Conservation (phyloP, 306 rosid genomes). For the Betula pendula region DNA sequence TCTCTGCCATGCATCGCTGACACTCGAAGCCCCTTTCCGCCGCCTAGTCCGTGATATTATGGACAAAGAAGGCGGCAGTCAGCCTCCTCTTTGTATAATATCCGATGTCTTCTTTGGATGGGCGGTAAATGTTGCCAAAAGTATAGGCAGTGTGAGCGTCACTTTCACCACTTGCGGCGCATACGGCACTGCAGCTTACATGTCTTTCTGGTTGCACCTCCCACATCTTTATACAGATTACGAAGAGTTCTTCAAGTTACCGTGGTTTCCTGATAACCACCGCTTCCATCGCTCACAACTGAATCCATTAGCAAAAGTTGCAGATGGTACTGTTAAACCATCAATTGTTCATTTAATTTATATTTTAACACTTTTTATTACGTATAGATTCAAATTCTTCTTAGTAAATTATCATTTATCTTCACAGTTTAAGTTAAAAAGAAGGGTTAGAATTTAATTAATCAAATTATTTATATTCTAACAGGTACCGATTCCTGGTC, state of each 20-base stretch:
- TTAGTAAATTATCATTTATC: no score
- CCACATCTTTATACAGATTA: conserved; percentile 49
- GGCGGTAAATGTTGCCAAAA: conserved; percentile 51
- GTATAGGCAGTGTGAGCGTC: conserved; percentile 37
- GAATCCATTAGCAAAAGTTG: conserved; percentile 36
- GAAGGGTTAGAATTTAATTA: no score
- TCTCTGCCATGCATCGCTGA: conserved; percentile 36
- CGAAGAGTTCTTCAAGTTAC: conserved; percentile 48
- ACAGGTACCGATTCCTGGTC: conserved; percentile 48
- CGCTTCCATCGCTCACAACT: conserved; percentile 48
- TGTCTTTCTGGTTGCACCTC: conserved; percentile 62
- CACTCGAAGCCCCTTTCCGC: conserved; percentile 51
- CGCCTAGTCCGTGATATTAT: conserved; percentile 37
- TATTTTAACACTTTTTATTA: no score
- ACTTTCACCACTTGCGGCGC: conserved; percentile 70
- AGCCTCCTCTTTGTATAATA: conserved; percentile 41
- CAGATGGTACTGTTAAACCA: no score
- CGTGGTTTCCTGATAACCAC: conserved; percentile 57
- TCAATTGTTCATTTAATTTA: no score
- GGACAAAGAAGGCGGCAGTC: conserved; percentile 32
- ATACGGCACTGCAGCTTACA: conserved; percentile 67
- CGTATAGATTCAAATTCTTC: no score
- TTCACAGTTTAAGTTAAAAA: no score
- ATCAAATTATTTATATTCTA: no score
- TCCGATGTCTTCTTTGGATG: conserved; percentile 63